Conservation (phyloP, 805 yeast species). For the Metschnikowia cerradonensis region DNA sequence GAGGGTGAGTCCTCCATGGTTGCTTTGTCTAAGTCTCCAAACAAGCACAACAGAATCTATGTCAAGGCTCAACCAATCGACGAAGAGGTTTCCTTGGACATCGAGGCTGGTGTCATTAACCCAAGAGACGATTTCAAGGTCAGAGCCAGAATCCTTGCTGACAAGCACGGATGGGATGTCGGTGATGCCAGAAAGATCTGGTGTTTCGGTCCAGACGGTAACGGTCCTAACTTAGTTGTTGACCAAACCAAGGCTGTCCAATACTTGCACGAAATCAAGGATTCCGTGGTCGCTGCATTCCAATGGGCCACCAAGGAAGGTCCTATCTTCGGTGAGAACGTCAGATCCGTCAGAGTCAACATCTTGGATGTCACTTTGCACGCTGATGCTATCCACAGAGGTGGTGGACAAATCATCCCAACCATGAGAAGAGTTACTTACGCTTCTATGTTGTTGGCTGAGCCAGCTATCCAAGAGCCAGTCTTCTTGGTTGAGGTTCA, state of each 20-base stretch:
- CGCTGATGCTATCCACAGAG: constrained; percentile 99
- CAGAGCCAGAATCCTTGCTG: constrained; percentile 98
- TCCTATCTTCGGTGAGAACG: constrained; percentile 94
- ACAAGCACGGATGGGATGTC: constrained; percentile 99
- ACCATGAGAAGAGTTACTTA: constrained; percentile 99
- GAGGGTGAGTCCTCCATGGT: constrained; percentile 88
- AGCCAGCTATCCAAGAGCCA: constrained; percentile 99
- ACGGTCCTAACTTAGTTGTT: constrained; percentile 97
- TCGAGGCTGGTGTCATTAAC: constrained; percentile 86
- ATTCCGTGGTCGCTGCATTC: constrained; percentile 99
- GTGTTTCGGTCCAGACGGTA: constrained; percentile 99
- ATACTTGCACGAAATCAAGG: constrained; percentile 98
- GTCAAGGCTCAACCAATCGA: constrained; percentile 94
- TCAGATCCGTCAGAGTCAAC: constrained; percentile 97
- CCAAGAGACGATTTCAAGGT: constrained; percentile 98
- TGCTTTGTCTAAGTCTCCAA: constrained; percentile 98
- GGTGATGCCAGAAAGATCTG: constrained; percentile 99
- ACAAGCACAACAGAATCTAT: constrained; percentile 99
- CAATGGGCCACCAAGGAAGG: constrained; percentile 99
- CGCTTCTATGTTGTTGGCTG: constrained; percentile 97
- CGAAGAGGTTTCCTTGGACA: constrained; percentile 89
- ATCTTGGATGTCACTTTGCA: constrained; percentile 98
- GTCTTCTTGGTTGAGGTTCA: constrained; percentile 98
- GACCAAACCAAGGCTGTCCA: constrained; percentile 99
- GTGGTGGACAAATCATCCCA: constrained; percentile 99